These are phyloP conservation scores for Senna siamea DNA, from an alignment of 306 rosid genomes.

Conservation along the genomic window DNA sequence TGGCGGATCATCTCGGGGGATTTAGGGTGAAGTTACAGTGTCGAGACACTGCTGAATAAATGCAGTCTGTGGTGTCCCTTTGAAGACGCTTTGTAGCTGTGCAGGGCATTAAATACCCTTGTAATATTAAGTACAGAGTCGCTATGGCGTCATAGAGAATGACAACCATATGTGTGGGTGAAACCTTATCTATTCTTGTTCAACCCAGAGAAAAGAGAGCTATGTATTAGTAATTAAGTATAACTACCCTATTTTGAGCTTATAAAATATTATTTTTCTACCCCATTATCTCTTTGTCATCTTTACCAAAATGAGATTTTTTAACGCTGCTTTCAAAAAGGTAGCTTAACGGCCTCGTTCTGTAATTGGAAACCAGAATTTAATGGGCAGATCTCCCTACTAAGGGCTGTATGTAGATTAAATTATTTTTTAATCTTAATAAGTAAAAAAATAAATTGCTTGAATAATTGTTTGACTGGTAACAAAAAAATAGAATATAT, in stretches of 20 bases:
- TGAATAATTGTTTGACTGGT: too few relatives aligned
- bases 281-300: not conserved
- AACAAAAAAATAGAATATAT: too few relatives aligned
- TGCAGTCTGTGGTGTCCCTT: conserved; percentile 44
- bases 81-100: conserved; percentile 55
- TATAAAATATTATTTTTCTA: not conserved
- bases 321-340: too few relatives aligned
- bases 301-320: not conserved
- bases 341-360: not conserved
- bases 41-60: conserved; percentile 58
- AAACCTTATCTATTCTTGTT: conserved; percentile 1
- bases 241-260: not conserved
- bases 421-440: too few relatives aligned
- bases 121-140: conserved; percentile 41
- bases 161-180: conserved; percentile 40
- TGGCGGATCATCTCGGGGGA: conserved; percentile 43
- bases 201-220: too few relatives aligned
- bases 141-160: conserved; percentile 41
- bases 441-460: too few relatives aligned
- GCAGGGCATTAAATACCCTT: conserved; percentile 52
- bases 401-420: too few relatives aligned
- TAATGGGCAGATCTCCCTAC: not conserved
- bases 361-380: not conserved
- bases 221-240: conserved; percentile 27
- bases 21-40: conserved; percentile 35